A percentile compares a stretch with the other conserved stretches of the same genome.
These are phyloP conservation scores for Onygena corvina DNA, from an alignment of 2,329 filamentous ascomycete species.

Conservation along the genomic window DNA sequence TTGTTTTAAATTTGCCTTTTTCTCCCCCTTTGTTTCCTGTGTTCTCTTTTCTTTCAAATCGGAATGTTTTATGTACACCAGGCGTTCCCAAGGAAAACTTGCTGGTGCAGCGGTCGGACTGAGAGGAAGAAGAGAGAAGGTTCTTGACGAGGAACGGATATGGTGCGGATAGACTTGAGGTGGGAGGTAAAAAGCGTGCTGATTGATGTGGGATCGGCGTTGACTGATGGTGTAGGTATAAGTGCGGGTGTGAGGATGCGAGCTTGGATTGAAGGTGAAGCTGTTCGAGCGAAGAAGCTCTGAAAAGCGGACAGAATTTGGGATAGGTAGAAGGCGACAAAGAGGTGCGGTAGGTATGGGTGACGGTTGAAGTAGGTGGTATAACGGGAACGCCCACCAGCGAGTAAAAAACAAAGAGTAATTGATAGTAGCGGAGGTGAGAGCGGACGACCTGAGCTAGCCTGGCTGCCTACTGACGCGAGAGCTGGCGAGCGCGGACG, in stretches of 20 bases:
- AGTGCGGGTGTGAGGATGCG: slow-evolving; percentile 10
- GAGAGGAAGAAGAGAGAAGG: slow-evolving; percentile 30
- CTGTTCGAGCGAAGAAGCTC: slow-evolving; percentile 22
- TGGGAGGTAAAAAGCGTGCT: slow-evolving; percentile 15
- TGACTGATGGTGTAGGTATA: slow-evolving; percentile 1
- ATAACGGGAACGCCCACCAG: slow-evolving; percentile 8
- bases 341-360: slow-evolving; percentile 15
- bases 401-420: not conserved
- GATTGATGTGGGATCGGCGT: slow-evolving; percentile 9
- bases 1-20: slow-evolving; percentile 37
- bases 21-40: slow-evolving; percentile 41
- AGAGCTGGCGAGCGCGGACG: slow-evolving; percentile 2
- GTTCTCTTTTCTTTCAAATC: slow-evolving; percentile 38
- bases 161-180: slow-evolving; percentile 13
- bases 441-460: not conserved
- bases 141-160: slow-evolving; percentile 17
- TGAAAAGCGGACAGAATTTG: slow-evolving; percentile 23
- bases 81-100: slow-evolving; percentile 80
- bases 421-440: not conserved
- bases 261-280: slow-evolving; percentile 4
- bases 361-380: slow-evolving; percentile 20
- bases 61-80: slow-evolving; percentile 64
- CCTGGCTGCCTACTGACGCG: slow-evolving; percentile 1
- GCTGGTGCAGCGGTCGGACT: slow-evolving; percentile 54
- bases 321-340: slow-evolving; percentile 9